Conservation (phyloP, 352 stramenopile genomes). For the Globisporangium yorkense region DNA sequence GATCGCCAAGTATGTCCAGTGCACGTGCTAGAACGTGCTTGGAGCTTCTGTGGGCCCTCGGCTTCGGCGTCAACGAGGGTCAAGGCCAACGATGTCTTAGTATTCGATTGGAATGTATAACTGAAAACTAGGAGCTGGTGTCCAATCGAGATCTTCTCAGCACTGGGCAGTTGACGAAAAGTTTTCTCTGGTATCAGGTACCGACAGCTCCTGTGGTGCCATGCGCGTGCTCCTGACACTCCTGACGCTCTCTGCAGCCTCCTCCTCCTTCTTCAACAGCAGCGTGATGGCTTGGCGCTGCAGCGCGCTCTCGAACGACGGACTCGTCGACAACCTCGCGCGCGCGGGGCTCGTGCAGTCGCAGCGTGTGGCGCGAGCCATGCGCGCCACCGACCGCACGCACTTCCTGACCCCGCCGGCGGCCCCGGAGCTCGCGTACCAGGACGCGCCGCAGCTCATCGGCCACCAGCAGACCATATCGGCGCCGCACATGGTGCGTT, state of each 20-base stretch:
- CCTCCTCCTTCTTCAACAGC: neutral
- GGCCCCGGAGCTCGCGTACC: slow-evolving; percentile 49
- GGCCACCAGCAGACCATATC: slow-evolving; percentile 87
- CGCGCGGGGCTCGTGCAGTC: slow-evolving; percentile 65
- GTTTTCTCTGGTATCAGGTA: neutral
- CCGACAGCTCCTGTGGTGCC: too few species aligned
- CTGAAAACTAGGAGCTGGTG: neutral
- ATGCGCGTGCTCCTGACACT: neutral
- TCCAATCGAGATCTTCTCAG: neutral
- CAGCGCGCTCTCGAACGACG: slow-evolving; percentile 58
- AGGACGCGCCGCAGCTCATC: slow-evolving; percentile 79
- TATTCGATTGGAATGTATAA: neutral
- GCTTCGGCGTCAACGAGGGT: too few species aligned
- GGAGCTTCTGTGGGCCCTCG: too few species aligned
- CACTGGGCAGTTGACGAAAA: neutral
- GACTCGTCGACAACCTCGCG: slow-evolving; percentile 66
- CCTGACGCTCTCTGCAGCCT: neutral
- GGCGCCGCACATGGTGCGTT: slow-evolving; percentile 80
- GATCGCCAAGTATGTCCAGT: slow-evolving; percentile 7
- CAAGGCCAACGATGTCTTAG: too few species aligned
- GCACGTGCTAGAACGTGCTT: neutral
- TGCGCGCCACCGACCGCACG: slow-evolving; percentile 71
- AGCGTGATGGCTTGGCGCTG: slow-evolving; percentile 60
- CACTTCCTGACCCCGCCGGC: slow-evolving; percentile 34
- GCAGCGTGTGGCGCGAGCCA: slow-evolving; percentile 49